Evolutionary conservation across 805 yeast species (phyloP).

Genomic region (Teunomyces stri): DNA sequence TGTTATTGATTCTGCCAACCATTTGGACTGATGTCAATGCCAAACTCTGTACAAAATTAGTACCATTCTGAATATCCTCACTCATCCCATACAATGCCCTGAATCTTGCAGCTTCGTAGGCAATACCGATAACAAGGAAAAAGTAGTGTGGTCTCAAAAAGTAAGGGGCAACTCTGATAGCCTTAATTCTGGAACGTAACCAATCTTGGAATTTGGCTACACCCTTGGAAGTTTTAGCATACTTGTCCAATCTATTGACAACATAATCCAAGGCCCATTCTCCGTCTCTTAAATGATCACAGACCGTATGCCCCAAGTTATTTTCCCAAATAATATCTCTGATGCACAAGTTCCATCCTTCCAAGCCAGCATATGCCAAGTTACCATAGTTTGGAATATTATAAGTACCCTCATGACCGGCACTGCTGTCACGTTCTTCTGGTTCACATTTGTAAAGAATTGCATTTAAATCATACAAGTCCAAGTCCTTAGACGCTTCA

Average conservation of each 20-base stretch:
- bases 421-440: slow-evolving; percentile 82
- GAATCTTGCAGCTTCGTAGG: slow-evolving; percentile 77
- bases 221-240: slow-evolving; percentile 44
- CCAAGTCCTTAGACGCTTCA: slow-evolving; percentile 62
- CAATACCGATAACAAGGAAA: slow-evolving; percentile 74
- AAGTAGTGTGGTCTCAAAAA: slow-evolving; percentile 85
- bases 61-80: slow-evolving; percentile 53
- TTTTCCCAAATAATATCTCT: slow-evolving; percentile 61
- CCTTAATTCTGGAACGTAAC: slow-evolving; percentile 63
- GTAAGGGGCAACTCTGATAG: slow-evolving; percentile 67
- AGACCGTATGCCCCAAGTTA: slow-evolving; percentile 79
- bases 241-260: slow-evolving; percentile 59
- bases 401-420: slow-evolving; percentile 72
- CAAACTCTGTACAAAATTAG: slow-evolving; percentile 73
- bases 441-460: slow-evolving; percentile 75
- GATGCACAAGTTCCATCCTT: slow-evolving; percentile 83
- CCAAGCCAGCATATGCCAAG: slow-evolving; percentile 83
- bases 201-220: slow-evolving; percentile 60
- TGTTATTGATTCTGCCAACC: slow-evolving; percentile 70
- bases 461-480: slow-evolving; percentile 69
- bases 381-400: slow-evolving; percentile 70
- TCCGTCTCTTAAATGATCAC: slow-evolving; percentile 78
- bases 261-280: slow-evolving; percentile 86
- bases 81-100: slow-evolving; percentile 58
- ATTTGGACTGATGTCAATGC: slow-evolving; percentile 84